A percentile compares a stretch with the other conserved stretches of the same genome.
These are phyloP conservation scores for Linnemannia zychae DNA, from an alignment of 192 early-diverging fungal species.

Conservation along the genomic window DNA sequence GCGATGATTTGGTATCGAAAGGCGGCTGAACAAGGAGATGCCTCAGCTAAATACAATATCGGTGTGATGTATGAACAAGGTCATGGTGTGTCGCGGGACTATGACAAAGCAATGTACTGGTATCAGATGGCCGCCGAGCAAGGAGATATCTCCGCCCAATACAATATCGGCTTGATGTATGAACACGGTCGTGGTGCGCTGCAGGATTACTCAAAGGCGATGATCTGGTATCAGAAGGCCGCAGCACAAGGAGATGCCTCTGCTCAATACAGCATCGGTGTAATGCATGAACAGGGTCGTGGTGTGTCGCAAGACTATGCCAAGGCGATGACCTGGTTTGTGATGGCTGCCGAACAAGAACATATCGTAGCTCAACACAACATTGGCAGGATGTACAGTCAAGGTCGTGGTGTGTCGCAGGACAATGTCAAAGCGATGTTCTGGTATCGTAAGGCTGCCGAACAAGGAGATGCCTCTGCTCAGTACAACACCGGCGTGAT, in stretches of 20 bases:
- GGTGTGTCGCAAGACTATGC: neutral
- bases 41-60: no score
- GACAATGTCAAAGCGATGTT: neutral
- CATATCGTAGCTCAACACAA: neutral
- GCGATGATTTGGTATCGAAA: no score
- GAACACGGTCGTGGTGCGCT: no score
- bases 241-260: neutral
- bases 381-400: neutral
- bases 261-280: neutral
- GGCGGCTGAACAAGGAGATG: no score
- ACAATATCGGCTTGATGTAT: no score
- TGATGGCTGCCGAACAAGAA: slow-evolving; percentile 9
- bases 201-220: no score
- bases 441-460: neutral
- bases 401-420: slow-evolving; percentile 14
- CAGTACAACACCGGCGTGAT: neutral
- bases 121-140: no score
- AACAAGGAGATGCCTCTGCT: neutral
- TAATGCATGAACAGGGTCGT: neutral
- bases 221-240: neutral
- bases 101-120: no score
- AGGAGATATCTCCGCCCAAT: no score
- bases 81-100: no score
- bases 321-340: neutral
- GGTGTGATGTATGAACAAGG: no score